Conservation (phyloP, 176 grass and related monocot genomes). For the Leersia perrieri region DNA sequence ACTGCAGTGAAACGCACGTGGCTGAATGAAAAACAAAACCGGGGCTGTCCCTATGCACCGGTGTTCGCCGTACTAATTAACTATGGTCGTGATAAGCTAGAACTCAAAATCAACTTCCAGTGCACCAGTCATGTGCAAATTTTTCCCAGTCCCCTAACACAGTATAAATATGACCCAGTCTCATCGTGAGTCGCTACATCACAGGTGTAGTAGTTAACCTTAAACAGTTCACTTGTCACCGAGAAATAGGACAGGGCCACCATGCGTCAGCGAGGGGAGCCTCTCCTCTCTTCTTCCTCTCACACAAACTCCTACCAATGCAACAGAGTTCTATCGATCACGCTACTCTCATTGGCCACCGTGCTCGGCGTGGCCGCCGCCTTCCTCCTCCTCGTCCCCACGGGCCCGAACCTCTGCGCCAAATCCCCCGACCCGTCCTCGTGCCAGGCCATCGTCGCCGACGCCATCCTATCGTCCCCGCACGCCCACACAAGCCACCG, state of each 20-base stretch:
- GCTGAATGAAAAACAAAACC: not conserved
- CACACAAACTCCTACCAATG: not conserved
- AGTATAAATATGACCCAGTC: not conserved
- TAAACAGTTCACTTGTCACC: not conserved
- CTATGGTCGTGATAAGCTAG: too few relatives aligned
- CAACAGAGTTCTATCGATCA: constrained; percentile 19
- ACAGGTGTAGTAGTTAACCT: not conserved
- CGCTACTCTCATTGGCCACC: constrained; percentile 9
- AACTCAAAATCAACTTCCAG: not conserved
- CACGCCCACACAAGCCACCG: not conserved
- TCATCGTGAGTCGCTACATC: not conserved
- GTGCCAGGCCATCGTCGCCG: constrained; percentile 40
- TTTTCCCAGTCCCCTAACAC: not conserved
- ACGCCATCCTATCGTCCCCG: constrained; percentile 6
- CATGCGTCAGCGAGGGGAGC: constrained; percentile 29
- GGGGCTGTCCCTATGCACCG: too few relatives aligned
- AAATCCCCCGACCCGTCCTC: constrained; percentile 41
- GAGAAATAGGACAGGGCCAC: not conserved
- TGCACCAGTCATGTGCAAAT: too few relatives aligned
- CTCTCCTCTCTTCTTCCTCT: constrained; percentile 35
- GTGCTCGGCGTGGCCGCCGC: constrained; percentile 20
- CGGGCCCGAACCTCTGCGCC: constrained; percentile 40
- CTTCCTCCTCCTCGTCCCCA: not conserved
- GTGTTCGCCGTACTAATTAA: not conserved
- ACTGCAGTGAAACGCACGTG: not conserved